These are phyloP conservation scores for Ceratopteris richardii DNA, from an alignment of 75 land plant species.

Conservation along the genomic window DNA sequence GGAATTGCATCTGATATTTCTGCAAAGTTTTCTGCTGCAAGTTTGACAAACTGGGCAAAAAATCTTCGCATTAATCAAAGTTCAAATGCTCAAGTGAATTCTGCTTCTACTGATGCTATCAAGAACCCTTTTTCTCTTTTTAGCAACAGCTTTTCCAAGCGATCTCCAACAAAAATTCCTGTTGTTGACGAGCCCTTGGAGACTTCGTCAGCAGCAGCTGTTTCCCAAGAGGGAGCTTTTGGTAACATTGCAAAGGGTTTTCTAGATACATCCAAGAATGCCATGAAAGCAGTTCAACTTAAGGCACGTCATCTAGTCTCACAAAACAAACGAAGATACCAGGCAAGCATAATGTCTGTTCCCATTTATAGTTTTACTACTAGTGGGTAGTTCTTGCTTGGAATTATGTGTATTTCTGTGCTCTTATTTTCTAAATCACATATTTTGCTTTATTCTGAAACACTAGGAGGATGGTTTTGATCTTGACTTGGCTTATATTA, in stretches of 20 bases:
- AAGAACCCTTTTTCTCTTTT: conserved; percentile 55
- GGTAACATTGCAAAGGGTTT: conserved; percentile 76
- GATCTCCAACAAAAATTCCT: conserved; percentile 37
- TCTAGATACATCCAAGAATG: conserved; percentile 72
- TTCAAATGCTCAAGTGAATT: conserved; percentile 29
- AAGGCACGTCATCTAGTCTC: conserved; percentile 93
- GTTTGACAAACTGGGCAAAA: conserved; percentile 68
- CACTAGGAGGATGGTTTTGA: conserved; percentile 95
- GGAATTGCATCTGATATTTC: conserved; percentile 14
- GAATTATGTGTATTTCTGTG: neutral
- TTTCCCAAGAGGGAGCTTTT: conserved; percentile 47
- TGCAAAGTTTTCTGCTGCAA: conserved; percentile 40
- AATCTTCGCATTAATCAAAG: conserved; percentile 48
- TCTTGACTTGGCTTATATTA: conserved; percentile 97
- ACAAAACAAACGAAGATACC: conserved; percentile 93
- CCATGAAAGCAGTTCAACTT: conserved; percentile 82
- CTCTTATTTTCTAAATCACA: neutral
- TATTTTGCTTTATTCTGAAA: neutral
- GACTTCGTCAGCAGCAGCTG: conserved; percentile 19
- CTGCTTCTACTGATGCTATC: conserved; percentile 25
- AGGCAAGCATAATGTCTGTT: conserved; percentile 32
- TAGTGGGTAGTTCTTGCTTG: neutral
- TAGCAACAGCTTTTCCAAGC: conserved; percentile 58
- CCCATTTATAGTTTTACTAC: neutral
- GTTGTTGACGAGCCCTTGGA: conserved; percentile 29